Percentiles rank a stretch among this genome's conserved stretches.
phyloP scores from a whole-genome alignment of 2,329 filamentous ascomycete genomes.

The Phyllosticta citriasiana region DNA sequence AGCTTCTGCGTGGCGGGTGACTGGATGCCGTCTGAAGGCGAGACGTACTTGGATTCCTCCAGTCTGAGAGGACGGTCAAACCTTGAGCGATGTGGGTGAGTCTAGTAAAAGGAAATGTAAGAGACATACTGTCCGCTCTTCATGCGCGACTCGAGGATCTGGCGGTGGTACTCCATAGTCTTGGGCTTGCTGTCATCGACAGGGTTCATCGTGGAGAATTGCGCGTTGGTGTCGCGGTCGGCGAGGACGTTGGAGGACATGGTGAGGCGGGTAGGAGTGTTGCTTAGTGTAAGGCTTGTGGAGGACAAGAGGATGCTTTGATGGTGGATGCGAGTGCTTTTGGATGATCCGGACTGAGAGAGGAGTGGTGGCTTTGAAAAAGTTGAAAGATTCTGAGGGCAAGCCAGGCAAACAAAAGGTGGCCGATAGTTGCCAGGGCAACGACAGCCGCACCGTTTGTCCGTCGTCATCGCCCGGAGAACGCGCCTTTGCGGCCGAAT shows the following conservation, averaged over 20 bases:
- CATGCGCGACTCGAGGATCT: slow-evolving; percentile 64
- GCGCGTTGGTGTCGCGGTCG: slow-evolving; percentile 56
- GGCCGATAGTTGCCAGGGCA: background rate
- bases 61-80: slow-evolving; percentile 2
- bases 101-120: background rate
- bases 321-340: background rate
- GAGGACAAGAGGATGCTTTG: background rate
- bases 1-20: slow-evolving; percentile 79
- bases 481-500: background rate
- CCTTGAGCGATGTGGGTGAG: slow-evolving; percentile 5
- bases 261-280: slow-evolving; percentile 7
- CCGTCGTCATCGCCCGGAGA: background rate
- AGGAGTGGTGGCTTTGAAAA: background rate
- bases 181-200: slow-evolving; percentile 31
- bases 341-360: background rate
- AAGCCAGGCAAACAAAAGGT: background rate
- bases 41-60: slow-evolving; percentile 50
- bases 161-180: slow-evolving; percentile 63
- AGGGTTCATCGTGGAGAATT: slow-evolving; percentile 17
- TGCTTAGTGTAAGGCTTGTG: background rate
- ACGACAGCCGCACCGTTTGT: background rate
- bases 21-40: slow-evolving; percentile 82
- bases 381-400: background rate
- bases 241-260: slow-evolving; percentile 55
- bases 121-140: slow-evolving; percentile 52